Base-by-base conservation (phyloP, 2,329 filamentous ascomycete species). In the Neonectria ditissima region DNA sequence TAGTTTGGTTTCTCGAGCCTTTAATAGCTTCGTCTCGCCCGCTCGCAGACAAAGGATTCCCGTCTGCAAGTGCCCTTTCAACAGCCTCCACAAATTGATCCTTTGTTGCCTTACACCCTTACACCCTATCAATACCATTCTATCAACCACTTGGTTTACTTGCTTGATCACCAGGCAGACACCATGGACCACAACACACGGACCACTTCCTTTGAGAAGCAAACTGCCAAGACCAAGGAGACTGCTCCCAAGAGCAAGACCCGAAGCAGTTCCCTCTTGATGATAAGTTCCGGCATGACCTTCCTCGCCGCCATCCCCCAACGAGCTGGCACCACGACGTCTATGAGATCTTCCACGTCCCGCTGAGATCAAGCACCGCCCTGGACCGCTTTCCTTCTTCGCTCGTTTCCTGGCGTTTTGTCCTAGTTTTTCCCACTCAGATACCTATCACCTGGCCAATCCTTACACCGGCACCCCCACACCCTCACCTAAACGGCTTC, bases 251-350 rank as follows among this genome's bases (percentile, higher is more conserved):
- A 72, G 60, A 53, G 58, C 54, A 74, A 74, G 60, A 65, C 47
- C 45, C 56, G 71, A 62, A 74, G 71, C 54, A 65, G 68, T 39
- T 74, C 71, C 18, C 64, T 74, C 48, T 62, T 73, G 32, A 74
- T 71, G 62, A 71, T 74, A 56, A 74, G 70, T 28, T 74, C 71
- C 9, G 71, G 71, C 65, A 73, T 74, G 57, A 74, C 71, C 28
- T 74, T 74, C 53, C 62, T 74, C 16, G 71, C 71, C 37, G 71
- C 71, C 39, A 68, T 74, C 26, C 70, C 71, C 43, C 70, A 73
- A 34, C 63, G 61, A 54, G 59, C 70, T 26, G 66, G 53, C 30
- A 55, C 63, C 14, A 69, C 69, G 4, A 53, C 67, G 11, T 72
- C 71, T 41, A 62, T 74, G 52, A 67, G 71, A 54, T 71, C 71